Evolutionary conservation across 768 basidiomycete genomes (phyloP), one percentile per base, ranked within the genome.

Genomic region (Podaxis mareebaensis): DNA sequence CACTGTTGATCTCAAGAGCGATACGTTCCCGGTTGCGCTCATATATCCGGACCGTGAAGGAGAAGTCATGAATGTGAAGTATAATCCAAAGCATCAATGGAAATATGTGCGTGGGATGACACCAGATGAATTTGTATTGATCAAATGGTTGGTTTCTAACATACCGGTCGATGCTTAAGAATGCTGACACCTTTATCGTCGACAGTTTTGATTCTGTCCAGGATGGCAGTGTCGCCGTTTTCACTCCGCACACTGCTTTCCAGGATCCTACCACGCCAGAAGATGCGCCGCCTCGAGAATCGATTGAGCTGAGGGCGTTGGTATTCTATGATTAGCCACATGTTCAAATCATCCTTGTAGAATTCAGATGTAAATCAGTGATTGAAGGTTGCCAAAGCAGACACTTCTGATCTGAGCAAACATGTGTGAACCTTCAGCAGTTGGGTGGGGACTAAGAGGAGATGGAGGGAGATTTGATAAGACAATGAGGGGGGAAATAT

Each of bases 211-310:
- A 80, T 60, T 77, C 77, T 8, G 39, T 71, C 7, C 64, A 76
- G 54, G 76, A 79, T 56, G 77, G 74, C 1, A 76, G 70, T 51
- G 78, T 81, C 15, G 81, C 83, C 3, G 68, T 75, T 20, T 75
- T 82, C 44, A 82, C 81, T 0, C 83, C 85, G 8, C 85, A 86
- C 60, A 80, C 81, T 8, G 82, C 75, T 0, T 85, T 85, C 65
- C 64, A 70, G 26, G 83, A 85, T 65, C 77, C 79, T 5, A 72
- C 71, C 0, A 78, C 81, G 1, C 83, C 81, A 0, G 62, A 71
- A 52, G 80, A 73, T 51, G 76, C 79, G 1, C 80, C 78, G 6
- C 66, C 74, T 12, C 75, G 84, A 38, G 77, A 84, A 68, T 83
- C 83, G 0, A 81, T 85, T 33, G 83, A 85, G 71, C 67, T 84